phyloP scores from a whole-genome alignment of 1,139 yeast genomes.

The Yamadazyma blattariae region DNA sequence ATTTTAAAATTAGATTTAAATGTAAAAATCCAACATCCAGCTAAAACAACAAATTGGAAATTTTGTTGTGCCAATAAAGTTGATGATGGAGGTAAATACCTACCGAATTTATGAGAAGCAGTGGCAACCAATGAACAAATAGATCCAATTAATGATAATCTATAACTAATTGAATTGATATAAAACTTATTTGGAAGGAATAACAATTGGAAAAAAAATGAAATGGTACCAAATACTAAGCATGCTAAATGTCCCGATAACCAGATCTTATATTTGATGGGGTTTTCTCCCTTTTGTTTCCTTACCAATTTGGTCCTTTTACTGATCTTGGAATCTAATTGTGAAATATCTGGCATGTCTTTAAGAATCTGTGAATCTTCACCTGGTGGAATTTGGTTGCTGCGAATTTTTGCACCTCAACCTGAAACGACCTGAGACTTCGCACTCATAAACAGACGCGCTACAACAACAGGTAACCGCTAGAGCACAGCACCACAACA shows the following conservation, averaged over 20 bases:
- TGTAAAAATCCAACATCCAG: slow-evolving; percentile 58
- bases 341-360: slow-evolving; percentile 8
- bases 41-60: slow-evolving; percentile 59
- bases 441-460: no score
- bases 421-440: slow-evolving; percentile 1
- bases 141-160: slow-evolving; percentile 56
- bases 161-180: slow-evolving; percentile 47
- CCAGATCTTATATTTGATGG: slow-evolving; percentile 55
- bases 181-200: slow-evolving; percentile 43
- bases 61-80: slow-evolving; percentile 65
- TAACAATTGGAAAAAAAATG: slow-evolving; percentile 45
- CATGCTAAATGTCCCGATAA: slow-evolving; percentile 55
- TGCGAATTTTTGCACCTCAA: slow-evolving; percentile 1
- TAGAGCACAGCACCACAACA: no score
- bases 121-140: slow-evolving; percentile 53
- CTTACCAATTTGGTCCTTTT: slow-evolving; percentile 37
- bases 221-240: slow-evolving; percentile 48
- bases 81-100: slow-evolving; percentile 53
- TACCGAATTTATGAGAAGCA: slow-evolving; percentile 56
- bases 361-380: background rate
- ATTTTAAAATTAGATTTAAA: slow-evolving; percentile 66
- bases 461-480: no score
- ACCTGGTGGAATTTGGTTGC: slow-evolving; percentile 2
- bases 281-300: slow-evolving; percentile 35
- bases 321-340: slow-evolving; percentile 1